phyloP scores from a whole-genome alignment of 2,329 filamentous ascomycete genomes.

The Aspergillus pseudonomiae region DNA sequence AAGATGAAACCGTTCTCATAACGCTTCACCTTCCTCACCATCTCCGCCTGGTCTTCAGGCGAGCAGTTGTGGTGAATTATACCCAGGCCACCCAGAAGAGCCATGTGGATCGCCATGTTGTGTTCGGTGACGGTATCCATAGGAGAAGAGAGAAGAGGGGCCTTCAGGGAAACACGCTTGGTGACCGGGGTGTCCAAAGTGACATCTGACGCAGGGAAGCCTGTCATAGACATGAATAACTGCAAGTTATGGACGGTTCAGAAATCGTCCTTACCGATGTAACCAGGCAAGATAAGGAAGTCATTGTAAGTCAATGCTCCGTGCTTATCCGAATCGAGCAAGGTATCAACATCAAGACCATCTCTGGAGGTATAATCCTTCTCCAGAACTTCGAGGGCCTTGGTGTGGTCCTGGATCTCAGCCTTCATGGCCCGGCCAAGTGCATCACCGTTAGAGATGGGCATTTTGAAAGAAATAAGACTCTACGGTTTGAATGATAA shows the following conservation, averaged over 20 bases:
- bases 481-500: slow-evolving; percentile 32
- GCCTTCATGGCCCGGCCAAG: slow-evolving; percentile 52
- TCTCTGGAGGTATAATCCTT: slow-evolving; percentile 76
- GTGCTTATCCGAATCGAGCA: slow-evolving; percentile 88
- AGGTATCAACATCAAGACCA: slow-evolving; percentile 81
- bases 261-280: slow-evolving; percentile 68
- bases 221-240: slow-evolving; percentile 41
- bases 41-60: slow-evolving; percentile 94
- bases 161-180: slow-evolving; percentile 94
- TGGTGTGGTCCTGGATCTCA: slow-evolving; percentile 71
- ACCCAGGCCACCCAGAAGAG: slow-evolving; percentile 60
- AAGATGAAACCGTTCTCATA: slow-evolving; percentile 99
- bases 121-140: slow-evolving; percentile 99
- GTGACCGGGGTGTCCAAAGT: slow-evolving; percentile 88
- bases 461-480: slow-evolving; percentile 60
- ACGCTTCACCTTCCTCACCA: slow-evolving; percentile 98
- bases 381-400: slow-evolving; percentile 77
- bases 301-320: slow-evolving; percentile 98
- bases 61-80: slow-evolving; percentile 99
- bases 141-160: slow-evolving; percentile 93
- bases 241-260: slow-evolving; percentile 12
- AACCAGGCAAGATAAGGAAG: slow-evolving; percentile 93
- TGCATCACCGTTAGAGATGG: slow-evolving; percentile 68
- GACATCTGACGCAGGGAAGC: slow-evolving; percentile 91
- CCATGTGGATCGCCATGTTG: slow-evolving; percentile 96